These are phyloP conservation scores for Didymella pinodella DNA, from an alignment of 2,329 filamentous ascomycete species.

Conservation along the genomic window DNA sequence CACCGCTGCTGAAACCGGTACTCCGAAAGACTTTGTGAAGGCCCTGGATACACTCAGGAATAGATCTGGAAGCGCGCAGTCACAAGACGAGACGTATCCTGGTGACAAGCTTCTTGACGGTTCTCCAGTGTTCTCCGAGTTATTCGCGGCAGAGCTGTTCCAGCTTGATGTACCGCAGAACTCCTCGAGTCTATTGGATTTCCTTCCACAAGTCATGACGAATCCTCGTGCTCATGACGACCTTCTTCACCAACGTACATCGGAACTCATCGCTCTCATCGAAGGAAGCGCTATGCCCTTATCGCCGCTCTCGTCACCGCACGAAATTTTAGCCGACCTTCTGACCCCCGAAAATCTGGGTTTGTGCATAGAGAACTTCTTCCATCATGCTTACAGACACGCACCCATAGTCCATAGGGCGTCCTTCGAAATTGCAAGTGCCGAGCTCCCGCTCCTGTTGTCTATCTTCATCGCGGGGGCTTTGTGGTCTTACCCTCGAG, in stretches of 20 bases:
- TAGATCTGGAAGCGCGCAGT: no score
- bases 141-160: constrained; percentile 3
- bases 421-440: not conserved
- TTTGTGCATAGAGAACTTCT: not conserved
- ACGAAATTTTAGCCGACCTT: not conserved
- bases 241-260: not conserved
- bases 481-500: constrained; percentile 10
- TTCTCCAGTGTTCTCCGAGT: not conserved
- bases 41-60: constrained; percentile 3
- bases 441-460: not conserved
- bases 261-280: not conserved
- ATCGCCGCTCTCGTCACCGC: not conserved
- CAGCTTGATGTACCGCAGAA: not conserved
- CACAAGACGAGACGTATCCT: not conserved
- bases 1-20: not conserved
- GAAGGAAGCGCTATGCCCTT: not conserved
- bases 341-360: constrained; percentile 1
- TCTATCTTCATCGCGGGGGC: constrained; percentile 3
- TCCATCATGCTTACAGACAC: constrained; percentile 6
- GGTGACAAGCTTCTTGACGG: not conserved
- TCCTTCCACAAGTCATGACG: not conserved
- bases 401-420: constrained; percentile 4
- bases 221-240: not conserved
- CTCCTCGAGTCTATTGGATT: not conserved
- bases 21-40: constrained; percentile 3